phyloP scores from a whole-genome alignment of 2,329 filamentous ascomycete species.

The Cladosporium sp. region DNA sequence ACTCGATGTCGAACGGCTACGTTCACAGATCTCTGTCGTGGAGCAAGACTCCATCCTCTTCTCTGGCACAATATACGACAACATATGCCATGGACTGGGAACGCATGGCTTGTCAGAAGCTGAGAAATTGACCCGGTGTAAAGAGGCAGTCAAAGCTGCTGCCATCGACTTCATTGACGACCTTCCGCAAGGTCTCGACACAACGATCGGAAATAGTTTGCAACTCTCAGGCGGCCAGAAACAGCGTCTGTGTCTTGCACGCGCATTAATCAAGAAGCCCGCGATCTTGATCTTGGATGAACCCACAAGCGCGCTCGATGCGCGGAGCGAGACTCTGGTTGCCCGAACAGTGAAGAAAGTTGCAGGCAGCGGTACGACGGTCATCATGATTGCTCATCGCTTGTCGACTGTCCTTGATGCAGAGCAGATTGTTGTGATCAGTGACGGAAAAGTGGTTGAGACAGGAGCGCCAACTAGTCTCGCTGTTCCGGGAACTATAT shows the following conservation, averaged over 20 bases:
- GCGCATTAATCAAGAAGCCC: slow-evolving; percentile 43
- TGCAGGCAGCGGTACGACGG: slow-evolving; percentile 52
- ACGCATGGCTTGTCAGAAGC: slow-evolving; percentile 20
- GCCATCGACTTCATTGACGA: slow-evolving; percentile 43
- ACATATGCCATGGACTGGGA: slow-evolving; percentile 38
- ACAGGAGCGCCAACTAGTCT: slow-evolving; percentile 59
- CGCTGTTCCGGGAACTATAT: slow-evolving; percentile 32
- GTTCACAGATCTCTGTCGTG: slow-evolving; percentile 41
- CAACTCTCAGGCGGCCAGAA: slow-evolving; percentile 45
- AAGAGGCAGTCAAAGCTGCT: slow-evolving; percentile 34
- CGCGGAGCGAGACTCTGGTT: slow-evolving; percentile 41
- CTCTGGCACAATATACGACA: slow-evolving; percentile 42
- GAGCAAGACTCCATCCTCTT: slow-evolving; percentile 46
- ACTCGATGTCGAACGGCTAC: slow-evolving; percentile 33
- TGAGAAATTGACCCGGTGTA: slow-evolving; percentile 24
- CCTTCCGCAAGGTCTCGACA: slow-evolving; percentile 43
- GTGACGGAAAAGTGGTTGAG: slow-evolving; percentile 61
- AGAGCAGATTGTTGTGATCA: slow-evolving; percentile 74
- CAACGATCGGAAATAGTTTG: slow-evolving; percentile 40
- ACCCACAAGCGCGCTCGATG: slow-evolving; percentile 43
- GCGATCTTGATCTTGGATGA: slow-evolving; percentile 46
- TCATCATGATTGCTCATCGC: slow-evolving; percentile 70
- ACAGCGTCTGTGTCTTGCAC: slow-evolving; percentile 45
- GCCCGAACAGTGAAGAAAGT: slow-evolving; percentile 40
- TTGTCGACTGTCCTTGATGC: slow-evolving; percentile 75